Conservation (phyloP, 140 eudicot genomes). For the Oenanthe javanica region DNA sequence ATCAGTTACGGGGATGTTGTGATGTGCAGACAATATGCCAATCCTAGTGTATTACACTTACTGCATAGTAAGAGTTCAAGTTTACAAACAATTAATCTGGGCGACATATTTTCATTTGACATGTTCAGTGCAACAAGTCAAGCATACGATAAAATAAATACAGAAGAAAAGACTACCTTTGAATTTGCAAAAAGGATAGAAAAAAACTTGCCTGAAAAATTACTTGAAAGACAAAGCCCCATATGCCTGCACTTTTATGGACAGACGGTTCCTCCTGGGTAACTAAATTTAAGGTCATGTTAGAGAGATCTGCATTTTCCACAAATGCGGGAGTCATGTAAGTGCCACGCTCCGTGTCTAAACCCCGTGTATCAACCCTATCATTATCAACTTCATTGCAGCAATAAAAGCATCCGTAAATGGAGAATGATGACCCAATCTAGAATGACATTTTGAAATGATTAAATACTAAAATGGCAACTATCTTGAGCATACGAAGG, state of each 20-base stretch:
- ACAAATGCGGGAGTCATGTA: slow-evolving; percentile 38
- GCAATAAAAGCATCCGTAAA: slow-evolving; percentile 44
- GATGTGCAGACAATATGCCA: neutral
- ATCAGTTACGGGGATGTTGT: neutral
- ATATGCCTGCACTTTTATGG: slow-evolving; percentile 36
- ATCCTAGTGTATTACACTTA: neutral
- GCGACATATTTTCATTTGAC: neutral
- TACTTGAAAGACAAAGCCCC: slow-evolving; percentile 60
- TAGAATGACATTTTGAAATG: slow-evolving; percentile 17
- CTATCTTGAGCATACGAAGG: neutral
- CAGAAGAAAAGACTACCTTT: neutral
- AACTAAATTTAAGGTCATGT: slow-evolving; percentile 20
- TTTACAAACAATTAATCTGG: neutral
- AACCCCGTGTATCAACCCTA: slow-evolving; percentile 18
- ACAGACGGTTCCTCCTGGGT: slow-evolving; percentile 25
- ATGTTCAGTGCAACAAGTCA: neutral
- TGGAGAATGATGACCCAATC: slow-evolving; percentile 57
- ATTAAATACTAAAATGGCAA: neutral
- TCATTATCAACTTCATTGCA: slow-evolving; percentile 24
- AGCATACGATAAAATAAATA: neutral
- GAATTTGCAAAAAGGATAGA: neutral
- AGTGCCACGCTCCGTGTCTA: slow-evolving; percentile 57
- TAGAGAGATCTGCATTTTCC: slow-evolving; percentile 28
- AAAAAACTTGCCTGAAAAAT: slow-evolving; percentile 62
- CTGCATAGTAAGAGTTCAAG: neutral